Base-by-base conservation (phyloP, 2,329 filamentous ascomycete genomes). In the Monosporascus cannonballus region DNA sequence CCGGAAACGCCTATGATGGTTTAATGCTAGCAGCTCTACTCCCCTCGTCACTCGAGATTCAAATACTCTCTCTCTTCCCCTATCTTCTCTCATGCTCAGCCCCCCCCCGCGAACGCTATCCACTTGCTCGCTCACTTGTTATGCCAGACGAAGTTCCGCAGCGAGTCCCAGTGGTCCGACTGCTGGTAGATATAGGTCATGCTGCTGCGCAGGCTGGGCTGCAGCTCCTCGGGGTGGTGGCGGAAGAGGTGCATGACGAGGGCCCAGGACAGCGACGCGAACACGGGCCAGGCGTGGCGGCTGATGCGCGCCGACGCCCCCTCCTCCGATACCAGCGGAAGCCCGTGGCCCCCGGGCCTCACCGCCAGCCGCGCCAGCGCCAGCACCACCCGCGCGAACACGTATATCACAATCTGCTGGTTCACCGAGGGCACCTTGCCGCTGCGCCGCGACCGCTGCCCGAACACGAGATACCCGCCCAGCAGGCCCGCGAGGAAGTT, bases 331-430 rank as follows among this genome's bases (percentile, higher is more conserved):
- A 83, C 67, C 30, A 72, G 39, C 37, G 79, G 73, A 54, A 85
- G 64, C 51, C 79, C 78, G 53, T 66, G 64, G 44, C 76, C 42
- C 8, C 39, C 76, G 2, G 81, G 81, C 70, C 90, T 86, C 57
- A 97, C 84, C 52, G 89, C 83, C 53, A 97, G 75, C 65, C 90
- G 90, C 34, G 92, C 94, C 24, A 95, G 74, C 8, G 89, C 90
- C 36, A 99, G 81, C 55, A 87, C 80, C 17, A 96, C 94, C 59
- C 94, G 85, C 47, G 94, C 94, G 67, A 96, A 96, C 57, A 99
- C 89, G 76, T 99, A 99, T 64, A 97, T 89, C 70, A 96, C 91
- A 68, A 99, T 99, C 78, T 99, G 93, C 76, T 96, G 90, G 73
- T 86, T 96, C 57, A 96, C 87, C 58, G 84, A 87, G 56, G 86